Conservation (phyloP, 2,329 filamentous ascomycete species). For the Pseudophaeomoniella oleicola region DNA sequence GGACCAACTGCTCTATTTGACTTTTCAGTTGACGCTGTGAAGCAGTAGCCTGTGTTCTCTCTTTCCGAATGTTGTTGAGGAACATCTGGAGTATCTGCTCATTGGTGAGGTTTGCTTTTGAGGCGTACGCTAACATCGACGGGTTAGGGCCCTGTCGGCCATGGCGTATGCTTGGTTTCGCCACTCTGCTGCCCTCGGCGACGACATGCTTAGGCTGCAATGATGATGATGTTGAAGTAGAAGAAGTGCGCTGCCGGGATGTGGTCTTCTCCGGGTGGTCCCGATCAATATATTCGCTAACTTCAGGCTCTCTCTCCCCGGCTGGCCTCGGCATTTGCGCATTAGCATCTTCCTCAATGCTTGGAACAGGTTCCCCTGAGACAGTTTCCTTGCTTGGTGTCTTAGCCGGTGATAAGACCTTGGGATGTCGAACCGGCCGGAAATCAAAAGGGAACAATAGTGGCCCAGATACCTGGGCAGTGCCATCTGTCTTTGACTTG, state of each 20-base stretch:
- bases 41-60: background rate
- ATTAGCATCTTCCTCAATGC: background rate
- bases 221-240: no score
- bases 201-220: background rate
- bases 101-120: background rate
- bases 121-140: background rate
- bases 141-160: background rate
- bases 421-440: no score
- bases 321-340: background rate
- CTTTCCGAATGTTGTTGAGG: background rate
- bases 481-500: no score
- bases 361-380: no score
- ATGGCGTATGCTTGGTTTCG: background rate
- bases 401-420: no score
- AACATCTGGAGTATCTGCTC: background rate
- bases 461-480: no score
- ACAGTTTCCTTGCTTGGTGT: no score
- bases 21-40: background rate
- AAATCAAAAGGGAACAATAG: no score
- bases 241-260: no score
- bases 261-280: background rate
- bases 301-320: background rate
- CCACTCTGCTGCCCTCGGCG: background rate
- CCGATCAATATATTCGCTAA: background rate
- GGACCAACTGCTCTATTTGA: background rate